These are phyloP conservation scores for Vaccinium corymbosum DNA, from an alignment of 148 eudicot species.

Conservation along the genomic window DNA sequence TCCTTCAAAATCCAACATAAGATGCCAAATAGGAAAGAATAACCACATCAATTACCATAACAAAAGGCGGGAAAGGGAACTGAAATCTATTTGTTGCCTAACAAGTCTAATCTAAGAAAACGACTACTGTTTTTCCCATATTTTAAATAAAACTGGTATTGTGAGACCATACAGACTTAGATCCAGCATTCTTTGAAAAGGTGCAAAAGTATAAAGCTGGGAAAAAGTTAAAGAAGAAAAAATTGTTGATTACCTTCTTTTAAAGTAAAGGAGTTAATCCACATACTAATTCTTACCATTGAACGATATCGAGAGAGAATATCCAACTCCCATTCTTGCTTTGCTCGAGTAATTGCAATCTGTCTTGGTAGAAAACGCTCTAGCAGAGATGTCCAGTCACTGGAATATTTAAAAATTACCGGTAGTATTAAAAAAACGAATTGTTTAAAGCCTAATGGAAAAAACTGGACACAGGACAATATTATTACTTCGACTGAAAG, in stretches of 20 bases:
- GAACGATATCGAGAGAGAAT: slow-evolving; percentile 74
- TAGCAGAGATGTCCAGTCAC: slow-evolving; percentile 92
- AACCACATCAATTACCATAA: background rate
- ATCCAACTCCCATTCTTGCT: slow-evolving; percentile 88
- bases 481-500: background rate
- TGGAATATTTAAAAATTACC: slow-evolving; percentile 22
- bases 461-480: background rate
- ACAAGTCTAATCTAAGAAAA: background rate
- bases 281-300: slow-evolving; percentile 48
- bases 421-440: background rate
- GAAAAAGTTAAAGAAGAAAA: background rate
- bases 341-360: slow-evolving; percentile 86
- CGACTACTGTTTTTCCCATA: background rate
- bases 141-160: background rate
- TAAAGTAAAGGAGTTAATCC: background rate
- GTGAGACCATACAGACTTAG: background rate
- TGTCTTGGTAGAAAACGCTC: slow-evolving; percentile 90
- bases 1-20: background rate
- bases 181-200: background rate
- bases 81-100: background rate
- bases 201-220: background rate
- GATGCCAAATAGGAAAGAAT: background rate
- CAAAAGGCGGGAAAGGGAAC: background rate
- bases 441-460: background rate
- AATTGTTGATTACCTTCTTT: background rate